Evolutionary conservation across 1,139 yeast species (phyloP).

Genomic region (Kurtzmaniella quercitrusa): DNA sequence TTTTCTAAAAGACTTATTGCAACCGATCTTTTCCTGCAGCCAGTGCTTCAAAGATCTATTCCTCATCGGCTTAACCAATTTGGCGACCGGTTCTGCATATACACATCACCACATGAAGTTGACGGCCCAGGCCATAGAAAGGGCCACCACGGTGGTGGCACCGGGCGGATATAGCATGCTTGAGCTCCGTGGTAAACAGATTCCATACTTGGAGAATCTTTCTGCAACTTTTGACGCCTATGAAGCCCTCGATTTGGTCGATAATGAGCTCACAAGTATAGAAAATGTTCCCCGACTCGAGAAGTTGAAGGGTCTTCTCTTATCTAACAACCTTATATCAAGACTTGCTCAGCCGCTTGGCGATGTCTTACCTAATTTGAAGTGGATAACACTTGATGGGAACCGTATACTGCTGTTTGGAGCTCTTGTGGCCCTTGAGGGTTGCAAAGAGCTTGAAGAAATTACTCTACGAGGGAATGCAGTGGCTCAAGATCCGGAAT

Average conservation of each 20-base stretch:
- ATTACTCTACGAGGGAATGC: conserved; percentile 63
- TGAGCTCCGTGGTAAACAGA: conserved; percentile 30
- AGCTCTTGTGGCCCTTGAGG: conserved; percentile 33
- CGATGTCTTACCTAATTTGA: conserved; percentile 38
- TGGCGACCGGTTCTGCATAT: not conserved
- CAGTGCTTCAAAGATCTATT: too few species aligned
- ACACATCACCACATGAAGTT: conserved; percentile 26
- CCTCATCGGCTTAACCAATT: too few species aligned
- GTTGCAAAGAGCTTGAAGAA: conserved; percentile 37
- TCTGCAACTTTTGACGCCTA: conserved; percentile 30
- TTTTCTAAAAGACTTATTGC: not conserved
- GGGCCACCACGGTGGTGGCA: conserved; percentile 31
- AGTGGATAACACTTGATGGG: conserved; percentile 47
- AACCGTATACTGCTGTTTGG: conserved; percentile 46
- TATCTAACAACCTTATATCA: conserved; percentile 52
- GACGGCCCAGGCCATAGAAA: conserved; percentile 28
- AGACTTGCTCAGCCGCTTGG: conserved; percentile 24
- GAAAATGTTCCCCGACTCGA: conserved; percentile 47
- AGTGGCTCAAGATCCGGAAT: conserved; percentile 48
- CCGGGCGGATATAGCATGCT: conserved; percentile 36
- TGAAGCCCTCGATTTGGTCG: conserved; percentile 62
- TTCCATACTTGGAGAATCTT: conserved; percentile 35
- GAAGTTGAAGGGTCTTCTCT: conserved; percentile 47
- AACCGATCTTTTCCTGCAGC: too few species aligned
- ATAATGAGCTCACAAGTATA: conserved; percentile 56